Evolutionary conservation across 805 yeast genomes (phyloP).

Genomic region (Pichia nakasei): DNA sequence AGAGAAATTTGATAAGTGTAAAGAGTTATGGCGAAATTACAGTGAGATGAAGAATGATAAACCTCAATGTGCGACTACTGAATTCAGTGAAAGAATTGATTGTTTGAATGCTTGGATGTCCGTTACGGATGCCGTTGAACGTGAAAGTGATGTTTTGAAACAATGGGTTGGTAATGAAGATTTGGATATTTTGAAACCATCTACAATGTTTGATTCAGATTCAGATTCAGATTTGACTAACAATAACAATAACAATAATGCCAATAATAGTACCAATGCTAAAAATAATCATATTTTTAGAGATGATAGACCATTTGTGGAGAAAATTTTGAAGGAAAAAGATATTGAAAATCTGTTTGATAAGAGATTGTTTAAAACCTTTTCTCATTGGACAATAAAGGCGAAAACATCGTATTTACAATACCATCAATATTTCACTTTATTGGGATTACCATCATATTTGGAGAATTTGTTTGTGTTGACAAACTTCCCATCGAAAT

Average conservation of each 20-base stretch:
- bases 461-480: conserved; percentile 56
- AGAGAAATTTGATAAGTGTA: conserved; percentile 54
- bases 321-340: conserved; percentile 70
- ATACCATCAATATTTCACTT: conserved; percentile 52
- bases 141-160: conserved; percentile 51
- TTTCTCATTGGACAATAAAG: conserved; percentile 76
- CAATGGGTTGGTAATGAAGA: conserved; percentile 83
- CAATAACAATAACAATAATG: neutral
- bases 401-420: conserved; percentile 64
- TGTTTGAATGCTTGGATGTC: conserved; percentile 82
- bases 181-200: conserved; percentile 47
- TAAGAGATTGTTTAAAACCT: conserved; percentile 54
- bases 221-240: too few relatives aligned
- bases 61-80: conserved; percentile 56
- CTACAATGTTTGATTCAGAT: neutral
- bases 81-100: conserved; percentile 57
- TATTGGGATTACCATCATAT: conserved; percentile 66
- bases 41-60: conserved; percentile 74
- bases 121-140: conserved; percentile 57
- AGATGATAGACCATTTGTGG: conserved; percentile 70
- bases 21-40: conserved; percentile 69
- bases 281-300: conserved; percentile 36
- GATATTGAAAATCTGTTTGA: conserved; percentile 66
- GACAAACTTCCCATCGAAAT: conserved; percentile 65
- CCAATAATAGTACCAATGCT: neutral